Base-by-base conservation (phyloP, 805 yeast species). In the Spathaspora passalidarum region DNA sequence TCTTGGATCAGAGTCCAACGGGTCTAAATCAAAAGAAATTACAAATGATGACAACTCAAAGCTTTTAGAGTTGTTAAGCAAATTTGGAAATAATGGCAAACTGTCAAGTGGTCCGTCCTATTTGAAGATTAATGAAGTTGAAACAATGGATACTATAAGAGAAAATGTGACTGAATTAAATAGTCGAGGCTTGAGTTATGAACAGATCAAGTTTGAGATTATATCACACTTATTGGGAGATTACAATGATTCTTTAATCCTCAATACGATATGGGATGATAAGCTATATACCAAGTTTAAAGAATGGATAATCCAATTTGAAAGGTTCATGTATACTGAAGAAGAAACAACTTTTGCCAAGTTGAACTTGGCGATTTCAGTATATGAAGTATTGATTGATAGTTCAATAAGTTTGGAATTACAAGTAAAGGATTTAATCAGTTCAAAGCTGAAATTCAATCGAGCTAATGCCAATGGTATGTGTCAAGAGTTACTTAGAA, bases 311-410 rank as follows among this genome's bases (percentile, higher is more conserved):
- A 16, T 60, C 32, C 71, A 63, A 42, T 49, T 56, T 35, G 77
- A 71, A 41, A 43, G 45, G 1, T 49, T 44, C 10, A 40, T 65
- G 3, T 39, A 16, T 39, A 52, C 19, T 19, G 9, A 29, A 13
- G 16, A 11, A 9, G 40, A 42, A 10, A n/a, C 13, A 14, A 26
- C 13, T 18, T 10, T 32, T 3, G 13, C 39, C n/a, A 43, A 50
- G 34, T 41, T 65, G 13, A 49, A 54, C 1, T 55, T 68, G 16
- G 56, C 72, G 1, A 59, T 73, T 3, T 62, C 80, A 1, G 53
- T 77, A 2, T 71, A 62, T 50, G 86, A 81, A 49, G 51, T 79
- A 0, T 52, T 80, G 10, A 63, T 75, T 0, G 79, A 81, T 51
- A 49, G 51, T 21, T 76, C 66, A 67, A 70, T 62, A 36, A 51